A percentile compares a stretch with the other conserved stretches of the same genome.
Conservation (phyloP, 768 basidiomycete genomes). For the Boletus bicolor region DNA sequence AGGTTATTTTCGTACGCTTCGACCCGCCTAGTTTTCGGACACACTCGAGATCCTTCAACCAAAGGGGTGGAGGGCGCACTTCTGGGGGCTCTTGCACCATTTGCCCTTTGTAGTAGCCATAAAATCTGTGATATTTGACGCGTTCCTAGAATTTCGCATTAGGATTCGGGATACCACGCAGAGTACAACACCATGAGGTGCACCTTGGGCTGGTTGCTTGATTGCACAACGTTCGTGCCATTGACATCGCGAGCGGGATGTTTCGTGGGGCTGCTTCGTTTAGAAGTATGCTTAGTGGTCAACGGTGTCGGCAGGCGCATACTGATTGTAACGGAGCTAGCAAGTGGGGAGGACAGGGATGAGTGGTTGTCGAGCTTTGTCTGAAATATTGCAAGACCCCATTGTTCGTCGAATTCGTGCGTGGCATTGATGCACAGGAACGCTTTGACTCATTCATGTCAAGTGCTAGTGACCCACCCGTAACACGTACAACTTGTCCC, state of each 20-base stretch:
- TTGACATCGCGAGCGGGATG: constrained; percentile 15
- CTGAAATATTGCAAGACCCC: neutral
- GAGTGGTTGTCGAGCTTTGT: neutral
- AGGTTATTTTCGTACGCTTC: neutral
- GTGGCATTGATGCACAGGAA: neutral
- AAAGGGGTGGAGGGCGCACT: constrained; percentile 37
- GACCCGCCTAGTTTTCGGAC: constrained; percentile 38
- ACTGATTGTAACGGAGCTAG: neutral
- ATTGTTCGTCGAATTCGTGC: constrained; percentile 23
- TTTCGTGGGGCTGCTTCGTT: constrained; percentile 4
- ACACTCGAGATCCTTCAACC: constrained; percentile 41
- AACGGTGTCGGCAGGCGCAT: constrained; percentile 21
- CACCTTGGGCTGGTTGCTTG: constrained; percentile 4
- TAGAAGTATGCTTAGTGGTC: constrained; percentile 3
- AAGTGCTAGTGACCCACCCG: neutral
- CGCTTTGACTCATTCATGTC: constrained; percentile 5
- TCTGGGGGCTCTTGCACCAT: constrained; percentile 27
- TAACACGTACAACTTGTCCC: neutral
- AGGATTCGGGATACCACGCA: neutral
- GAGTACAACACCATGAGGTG: neutral
- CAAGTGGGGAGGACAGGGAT: neutral
- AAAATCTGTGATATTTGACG: constrained; percentile 8
- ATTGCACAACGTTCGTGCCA: neutral
- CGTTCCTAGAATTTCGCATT: constrained; percentile 15
- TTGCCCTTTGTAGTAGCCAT: constrained; percentile 11